Base-by-base conservation (phyloP, 805 yeast species). In the Candida insectalens region DNA sequence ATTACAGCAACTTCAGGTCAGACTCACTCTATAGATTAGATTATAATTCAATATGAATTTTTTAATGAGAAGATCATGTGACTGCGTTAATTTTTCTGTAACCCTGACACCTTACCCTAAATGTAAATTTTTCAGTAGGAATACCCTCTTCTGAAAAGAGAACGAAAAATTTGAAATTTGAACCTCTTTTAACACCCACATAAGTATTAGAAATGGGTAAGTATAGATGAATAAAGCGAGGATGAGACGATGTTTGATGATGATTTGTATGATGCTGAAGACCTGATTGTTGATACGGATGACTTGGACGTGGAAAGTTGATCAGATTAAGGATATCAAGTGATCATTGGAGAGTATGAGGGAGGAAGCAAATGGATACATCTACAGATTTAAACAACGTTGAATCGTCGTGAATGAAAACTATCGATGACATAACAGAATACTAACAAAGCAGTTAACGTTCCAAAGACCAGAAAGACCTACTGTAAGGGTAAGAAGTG, bases 381-480 rank as follows among this genome's bases (percentile, higher is more conserved):
- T 10, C 10, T 7, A 21, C 7, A 8, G 23, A 7, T 8, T 7
- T 10, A 21, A 21, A 21, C 10, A 10, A 21, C 10, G 7, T 21
- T 21, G 10, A 21, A 21, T 21, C 7, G 23, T 10, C 10, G 23
- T 8, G 23, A n/a, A n/a, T n/a, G n/a, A n/a, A 7, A 21, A 21
- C 23, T 10, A 21, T 7, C 10, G 23, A 10, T 8, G 23, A 20
- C 13, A 26, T 16, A n/a, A n/a, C 7, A 21, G 23, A 7, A 13
- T 40, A 45, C 45, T 41, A 37, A 40, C 43, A 27, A 26, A 18
- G 19, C 7, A 46, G 98, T 92, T 77, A 92, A 92, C 94, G 94
- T 92, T 76, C 98, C 98, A 77, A 92, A 92, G 83, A 88, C 96
- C 74, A 88, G 97, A 83, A 87, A 83, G 77, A 92, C 99, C 70